A percentile compares a stretch with the other conserved stretches of the same genome.
These are phyloP conservation scores for Acanthamoeba castellanii DNA, from an alignment of 208 protist genomes.

Conservation along the genomic window DNA sequence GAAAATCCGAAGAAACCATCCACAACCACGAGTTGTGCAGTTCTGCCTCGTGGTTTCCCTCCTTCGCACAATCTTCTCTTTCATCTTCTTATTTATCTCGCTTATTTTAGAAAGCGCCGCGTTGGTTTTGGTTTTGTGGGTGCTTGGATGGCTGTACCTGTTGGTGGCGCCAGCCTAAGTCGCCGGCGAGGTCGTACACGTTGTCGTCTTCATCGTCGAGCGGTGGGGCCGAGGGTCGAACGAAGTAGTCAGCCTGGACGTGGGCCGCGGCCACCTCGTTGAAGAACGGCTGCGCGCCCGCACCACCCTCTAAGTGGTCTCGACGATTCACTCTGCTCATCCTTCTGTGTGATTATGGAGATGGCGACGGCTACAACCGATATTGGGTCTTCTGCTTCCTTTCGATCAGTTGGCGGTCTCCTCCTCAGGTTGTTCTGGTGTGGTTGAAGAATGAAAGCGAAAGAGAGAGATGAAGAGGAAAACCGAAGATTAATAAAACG, in stretches of 20 bases:
- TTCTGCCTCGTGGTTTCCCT: too few species aligned
- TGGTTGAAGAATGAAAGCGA: background rate
- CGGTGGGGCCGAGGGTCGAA: background rate
- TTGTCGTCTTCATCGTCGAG: background rate
- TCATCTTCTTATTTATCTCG: too few species aligned
- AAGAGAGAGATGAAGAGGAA: background rate
- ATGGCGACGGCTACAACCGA: background rate
- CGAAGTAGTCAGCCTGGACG: constrained; percentile 29
- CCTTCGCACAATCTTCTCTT: too few species aligned
- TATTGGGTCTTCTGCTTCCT: background rate
- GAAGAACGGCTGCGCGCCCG: background rate
- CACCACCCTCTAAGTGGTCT: background rate
- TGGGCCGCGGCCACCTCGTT: background rate
- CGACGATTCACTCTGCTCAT: background rate
- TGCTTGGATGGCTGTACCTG: too few species aligned
- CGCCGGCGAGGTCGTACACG: background rate
- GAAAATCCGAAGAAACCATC: background rate
- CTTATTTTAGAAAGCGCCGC: background rate
- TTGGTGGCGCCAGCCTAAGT: background rate
- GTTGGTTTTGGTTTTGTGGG: too few species aligned
- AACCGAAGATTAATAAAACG: too few species aligned
- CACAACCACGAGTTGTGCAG: too few species aligned
- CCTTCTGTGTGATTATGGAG: background rate
- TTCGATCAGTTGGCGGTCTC: background rate
- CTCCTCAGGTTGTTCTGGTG: too few species aligned